Conservation (phyloP, 2,329 filamentous ascomycete species). For the Ustulina deusta region DNA sequence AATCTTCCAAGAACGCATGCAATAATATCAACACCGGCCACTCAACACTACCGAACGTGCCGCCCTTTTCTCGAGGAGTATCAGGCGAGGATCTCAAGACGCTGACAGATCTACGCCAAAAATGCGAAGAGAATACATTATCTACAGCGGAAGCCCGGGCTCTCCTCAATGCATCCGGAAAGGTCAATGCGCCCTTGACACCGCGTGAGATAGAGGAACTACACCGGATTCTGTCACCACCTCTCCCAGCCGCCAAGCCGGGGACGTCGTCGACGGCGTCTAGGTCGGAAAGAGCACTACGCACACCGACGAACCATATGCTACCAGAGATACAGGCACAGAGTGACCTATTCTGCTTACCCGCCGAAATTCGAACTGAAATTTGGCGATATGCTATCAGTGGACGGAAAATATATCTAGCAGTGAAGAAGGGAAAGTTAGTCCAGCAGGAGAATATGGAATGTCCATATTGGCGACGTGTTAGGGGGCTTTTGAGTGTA, state of each 20-base stretch:
- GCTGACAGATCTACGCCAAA: slow-evolving; percentile 36
- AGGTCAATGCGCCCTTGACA: slow-evolving; percentile 34
- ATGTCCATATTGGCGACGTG: slow-evolving; percentile 38
- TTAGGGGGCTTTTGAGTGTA: slow-evolving; percentile 31
- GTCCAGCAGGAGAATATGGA: slow-evolving; percentile 37
- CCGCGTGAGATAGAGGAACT: slow-evolving; percentile 39
- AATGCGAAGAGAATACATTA: slow-evolving; percentile 35
- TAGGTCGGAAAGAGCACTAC: slow-evolving; percentile 18
- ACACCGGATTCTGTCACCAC: slow-evolving; percentile 37
- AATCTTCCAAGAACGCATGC: slow-evolving; percentile 1
- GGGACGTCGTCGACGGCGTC: slow-evolving; percentile 22
- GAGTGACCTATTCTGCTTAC: slow-evolving; percentile 38
- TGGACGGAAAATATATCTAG: slow-evolving; percentile 35
- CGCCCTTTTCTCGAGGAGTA: slow-evolving; percentile 1
- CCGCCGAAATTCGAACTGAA: slow-evolving; percentile 35
- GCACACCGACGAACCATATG: slow-evolving; percentile 41
- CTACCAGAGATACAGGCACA: slow-evolving; percentile 34
- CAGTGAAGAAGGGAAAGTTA: slow-evolving; percentile 32
- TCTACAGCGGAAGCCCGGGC: slow-evolving; percentile 36
- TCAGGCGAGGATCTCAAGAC: slow-evolving; percentile 26
- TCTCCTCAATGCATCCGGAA: slow-evolving; percentile 34
- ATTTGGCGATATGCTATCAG: slow-evolving; percentile 39
- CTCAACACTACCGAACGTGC: not conserved
- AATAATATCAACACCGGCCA: not conserved
- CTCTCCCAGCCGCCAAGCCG: slow-evolving; percentile 16